phyloP scores from a whole-genome alignment of 1,284 basidiomycete species.

The Melampsora americana region DNA sequence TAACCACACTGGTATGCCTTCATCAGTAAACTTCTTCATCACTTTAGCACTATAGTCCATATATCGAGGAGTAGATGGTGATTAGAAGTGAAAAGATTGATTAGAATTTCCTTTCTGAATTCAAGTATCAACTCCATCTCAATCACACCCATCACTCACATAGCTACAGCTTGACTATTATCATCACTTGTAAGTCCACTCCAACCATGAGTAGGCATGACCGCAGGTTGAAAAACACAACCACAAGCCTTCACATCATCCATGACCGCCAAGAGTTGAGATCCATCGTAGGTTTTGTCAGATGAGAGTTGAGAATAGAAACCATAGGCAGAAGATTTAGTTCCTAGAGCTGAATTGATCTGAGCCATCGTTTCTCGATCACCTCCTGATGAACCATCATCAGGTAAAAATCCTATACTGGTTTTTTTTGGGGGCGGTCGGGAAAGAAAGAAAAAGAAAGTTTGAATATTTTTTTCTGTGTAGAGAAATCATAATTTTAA shows the following conservation, averaged over 20 bases:
- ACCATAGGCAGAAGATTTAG: slow-evolving; percentile 48
- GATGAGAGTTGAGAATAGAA: slow-evolving; percentile 54
- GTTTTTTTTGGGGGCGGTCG: too few species aligned
- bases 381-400: slow-evolving; percentile 47
- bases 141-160: neutral
- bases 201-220: slow-evolving; percentile 50
- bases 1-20: slow-evolving; percentile 54
- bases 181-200: slow-evolving; percentile 48
- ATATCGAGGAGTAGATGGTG: neutral
- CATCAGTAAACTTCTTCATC: slow-evolving; percentile 55
- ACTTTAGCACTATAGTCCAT: slow-evolving; percentile 46
- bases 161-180: slow-evolving; percentile 51
- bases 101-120: neutral
- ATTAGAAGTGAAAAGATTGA: neutral
- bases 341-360: slow-evolving; percentile 49
- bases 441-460: neutral
- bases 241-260: slow-evolving; percentile 52
- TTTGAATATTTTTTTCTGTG: neutral
- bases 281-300: slow-evolving; percentile 52
- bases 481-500: neutral
- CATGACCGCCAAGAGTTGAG: slow-evolving; percentile 51
- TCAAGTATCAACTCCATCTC: neutral
- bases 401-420: slow-evolving; percentile 34
- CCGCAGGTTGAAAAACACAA: slow-evolving; percentile 54
- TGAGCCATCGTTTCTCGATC: slow-evolving; percentile 49